Evolutionary conservation across 2,329 filamentous ascomycete genomes (phyloP).

Genomic region (Pseudocercospora vitis): DNA sequence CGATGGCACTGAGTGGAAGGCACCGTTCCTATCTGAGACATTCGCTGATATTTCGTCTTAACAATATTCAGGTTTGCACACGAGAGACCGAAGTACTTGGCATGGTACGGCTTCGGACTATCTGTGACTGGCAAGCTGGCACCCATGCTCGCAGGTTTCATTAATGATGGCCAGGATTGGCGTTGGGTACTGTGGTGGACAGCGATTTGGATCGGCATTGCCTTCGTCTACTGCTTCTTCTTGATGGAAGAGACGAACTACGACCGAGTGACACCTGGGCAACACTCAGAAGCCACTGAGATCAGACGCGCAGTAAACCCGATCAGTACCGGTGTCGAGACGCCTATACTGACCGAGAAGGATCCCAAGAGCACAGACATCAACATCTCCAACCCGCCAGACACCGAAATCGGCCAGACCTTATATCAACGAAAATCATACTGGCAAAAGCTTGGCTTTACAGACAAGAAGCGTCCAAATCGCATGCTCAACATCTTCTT

Average conservation of each 20-base stretch:
- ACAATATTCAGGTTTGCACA: no score
- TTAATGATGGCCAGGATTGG: conserved; percentile 52
- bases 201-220: conserved; percentile 53
- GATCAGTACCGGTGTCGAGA: not conserved
- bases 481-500: conserved; percentile 43
- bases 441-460: conserved; percentile 42
- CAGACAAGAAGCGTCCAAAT: conserved; percentile 46
- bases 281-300: conserved; percentile 3
- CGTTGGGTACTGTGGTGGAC: conserved; percentile 54
- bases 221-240: conserved; percentile 57
- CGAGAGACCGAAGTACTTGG: conserved; percentile 36
- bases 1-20: no score
- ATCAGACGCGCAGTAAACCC: not conserved
- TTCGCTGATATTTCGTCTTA: no score
- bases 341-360: conserved; percentile 5
- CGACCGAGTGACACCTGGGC: conserved; percentile 18
- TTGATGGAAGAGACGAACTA: conserved; percentile 63
- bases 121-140: conserved; percentile 31
- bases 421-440: conserved; percentile 44
- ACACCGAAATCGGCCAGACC: conserved; percentile 34
- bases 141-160: conserved; percentile 52
- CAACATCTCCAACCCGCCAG: conserved; percentile 5
- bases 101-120: conserved; percentile 33
- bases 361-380: not conserved
- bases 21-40: no score